phyloP scores from a whole-genome alignment of 805 yeast species.

The Candida gorgasii region DNA sequence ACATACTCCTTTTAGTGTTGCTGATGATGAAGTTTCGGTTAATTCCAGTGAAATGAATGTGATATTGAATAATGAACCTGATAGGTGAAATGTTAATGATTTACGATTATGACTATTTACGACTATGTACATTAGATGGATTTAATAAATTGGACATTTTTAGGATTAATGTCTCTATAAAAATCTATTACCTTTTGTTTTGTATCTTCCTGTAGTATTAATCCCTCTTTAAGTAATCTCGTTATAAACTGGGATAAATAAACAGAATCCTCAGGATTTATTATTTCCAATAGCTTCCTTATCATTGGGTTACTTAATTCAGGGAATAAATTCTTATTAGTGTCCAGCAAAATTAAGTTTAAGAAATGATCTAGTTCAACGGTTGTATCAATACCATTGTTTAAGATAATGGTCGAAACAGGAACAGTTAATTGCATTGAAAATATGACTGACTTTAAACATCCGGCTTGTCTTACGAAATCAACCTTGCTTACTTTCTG shows the following conservation, averaged over 20 bases:
- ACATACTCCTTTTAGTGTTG: slow-evolving; percentile 16
- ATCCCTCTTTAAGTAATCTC: slow-evolving; percentile 8
- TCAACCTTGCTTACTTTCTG: slow-evolving; percentile 1
- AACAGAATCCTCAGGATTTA: slow-evolving; percentile 12
- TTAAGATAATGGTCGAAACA: background rate
- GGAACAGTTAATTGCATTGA: background rate
- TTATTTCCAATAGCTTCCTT: slow-evolving; percentile 16
- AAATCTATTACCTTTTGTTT: background rate
- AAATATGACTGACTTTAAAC: slow-evolving; percentile 13
- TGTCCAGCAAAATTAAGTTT: slow-evolving; percentile 2
- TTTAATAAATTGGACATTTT: slow-evolving; percentile 3
- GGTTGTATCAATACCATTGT: slow-evolving; percentile 4
- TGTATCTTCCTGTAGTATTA: background rate
- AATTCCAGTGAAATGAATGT: slow-evolving; percentile 14
- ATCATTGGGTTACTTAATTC: slow-evolving; percentile 22
- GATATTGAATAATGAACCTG: slow-evolving; percentile 7
- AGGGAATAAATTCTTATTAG: slow-evolving; percentile 5
- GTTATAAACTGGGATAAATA: slow-evolving; percentile 24
- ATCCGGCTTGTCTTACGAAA: slow-evolving; percentile 11
- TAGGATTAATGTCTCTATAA: slow-evolving; percentile 1
- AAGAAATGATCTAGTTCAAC: slow-evolving; percentile 14
- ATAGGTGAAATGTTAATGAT: slow-evolving; percentile 9
- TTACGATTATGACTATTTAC: slow-evolving; percentile 11
- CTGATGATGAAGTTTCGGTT: slow-evolving; percentile 17
- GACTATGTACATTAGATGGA: slow-evolving; percentile 2